Evolutionary conservation across 1,284 basidiomycete species (phyloP).

Genomic region (Tausonia pullulans): DNA sequence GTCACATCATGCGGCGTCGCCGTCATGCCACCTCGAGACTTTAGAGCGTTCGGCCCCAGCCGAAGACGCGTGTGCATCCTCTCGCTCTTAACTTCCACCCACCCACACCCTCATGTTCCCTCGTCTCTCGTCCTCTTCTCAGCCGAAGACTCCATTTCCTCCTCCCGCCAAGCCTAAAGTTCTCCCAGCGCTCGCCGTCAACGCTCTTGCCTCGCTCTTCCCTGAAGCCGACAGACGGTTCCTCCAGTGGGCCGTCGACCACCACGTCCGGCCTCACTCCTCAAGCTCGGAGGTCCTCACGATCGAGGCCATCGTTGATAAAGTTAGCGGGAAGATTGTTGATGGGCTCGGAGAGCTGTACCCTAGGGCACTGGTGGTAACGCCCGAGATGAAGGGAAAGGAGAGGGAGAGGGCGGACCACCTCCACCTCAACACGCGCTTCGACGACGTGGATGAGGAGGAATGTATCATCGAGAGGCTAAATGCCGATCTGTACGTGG

Average conservation of each 20-base stretch:
- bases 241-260: conserved; percentile 4
- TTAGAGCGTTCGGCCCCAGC: too few species aligned
- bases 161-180: too few species aligned
- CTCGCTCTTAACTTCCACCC: too few species aligned
- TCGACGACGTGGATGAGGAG: neutral
- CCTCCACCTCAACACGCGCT: neutral
- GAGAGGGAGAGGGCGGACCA: neutral
- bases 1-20: too few species aligned
- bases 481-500: conserved; percentile 7
- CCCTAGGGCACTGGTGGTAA: neutral
- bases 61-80: too few species aligned
- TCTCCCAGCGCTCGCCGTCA: neutral
- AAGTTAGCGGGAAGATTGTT: conserved; percentile 6
- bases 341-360: conserved; percentile 1
- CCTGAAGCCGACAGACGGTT: neutral
- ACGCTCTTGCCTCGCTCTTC: neutral
- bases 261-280: neutral
- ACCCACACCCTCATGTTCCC: too few species aligned
- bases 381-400: neutral
- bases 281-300: neutral
- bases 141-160: conserved; percentile 17
- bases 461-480: neutral
- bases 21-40: too few species aligned
- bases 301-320: neutral
- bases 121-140: conserved; percentile 15